Evolutionary conservation across 192 early-diverging fungal genomes (phyloP), one percentile per base, ranked within the genome.

Genomic region (Coemansia sp.): DNA sequence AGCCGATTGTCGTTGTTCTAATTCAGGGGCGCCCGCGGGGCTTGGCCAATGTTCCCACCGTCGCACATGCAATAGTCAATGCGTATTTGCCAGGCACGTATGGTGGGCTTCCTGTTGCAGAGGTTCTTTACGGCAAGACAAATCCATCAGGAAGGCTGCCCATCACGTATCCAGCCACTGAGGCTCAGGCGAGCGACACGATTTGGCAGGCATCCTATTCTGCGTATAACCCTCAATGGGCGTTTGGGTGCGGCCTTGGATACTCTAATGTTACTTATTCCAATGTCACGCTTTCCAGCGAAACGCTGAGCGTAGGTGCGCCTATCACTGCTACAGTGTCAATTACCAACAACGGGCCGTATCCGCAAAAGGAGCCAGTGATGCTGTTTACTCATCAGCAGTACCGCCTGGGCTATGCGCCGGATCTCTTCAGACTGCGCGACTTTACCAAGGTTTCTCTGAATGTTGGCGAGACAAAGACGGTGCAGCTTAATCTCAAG

Each of bases 111-210:
- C 84, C 88, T 0, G 80, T 87, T 60, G 86, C 84, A 2, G 84
- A 89, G 64, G 64, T 87, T 12, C 58, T 89, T 3, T 86, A 84
- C 33, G 88, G 88, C 12, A 59, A 61, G 20, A 74, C 76, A 48
- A 89, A 85, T 63, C 88, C 88, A 0, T 87, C 87, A 0, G 88
- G 88, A 17, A 78, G 84, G 2, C 52, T 87, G 29, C 88, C 87
- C 0, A 78, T 78, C 68, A 83, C 87, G 2, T 89, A 89, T 56
- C 88, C 88, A 2, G 83, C 77, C 17, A 71, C 76, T 33, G 67
- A 78, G 7, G 45, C 79, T 0, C 66, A 77, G 52, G 66, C 76
- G 2, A 67, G 63, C 56, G 40, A 63, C 5, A 75, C 80, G 10
- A 71, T 80, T 49, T 85, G 83, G 83, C 75, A 83, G 57, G 49